Evolutionary conservation across 768 basidiomycete species (phyloP), one percentile per base, ranked within the genome.

Genomic region (Termitomyces sp.): DNA sequence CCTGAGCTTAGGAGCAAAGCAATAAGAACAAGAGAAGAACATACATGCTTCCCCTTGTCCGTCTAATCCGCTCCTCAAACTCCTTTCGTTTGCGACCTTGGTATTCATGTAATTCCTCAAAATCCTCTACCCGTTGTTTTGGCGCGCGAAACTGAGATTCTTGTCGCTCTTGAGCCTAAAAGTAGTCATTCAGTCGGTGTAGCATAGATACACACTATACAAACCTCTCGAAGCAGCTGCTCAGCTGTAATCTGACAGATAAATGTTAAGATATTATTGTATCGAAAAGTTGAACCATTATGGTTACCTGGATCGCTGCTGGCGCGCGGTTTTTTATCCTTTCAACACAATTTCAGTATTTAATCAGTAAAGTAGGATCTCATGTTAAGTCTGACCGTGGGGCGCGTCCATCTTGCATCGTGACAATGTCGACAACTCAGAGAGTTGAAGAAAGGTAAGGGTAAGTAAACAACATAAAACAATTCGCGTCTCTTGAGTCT

Each of bases 271-370:
- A 36, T 4, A 42, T 36, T 18, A 34, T 9, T 44, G 39, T 26
- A 24, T 22, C 51, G 10, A 32, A 18, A 16, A 26, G 14, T 34
- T 43, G 36, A 52, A 48, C 63, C 42, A 42, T 32, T 54, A 56
- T 53, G 71, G 83, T 61, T 52, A 91, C 93, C 74, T 96, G 94
- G 60, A 98, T 81, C 59, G 93, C 90, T 49, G 96, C 96, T 40
- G 96, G 89, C 18, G 96, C 96, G 52, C 96, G 83, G 74, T 98
- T 98, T 82, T 96, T 95, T 63, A 98, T 94, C 57, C 91, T 92
- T 56, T 16, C 12, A 18, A 48, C 13, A 20, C 10, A 10, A 1
- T 6, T 5, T 56, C 2, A 55, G 45, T 43, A 30, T 32, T 14
- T 13, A 4, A 20, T 16, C 12, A 20, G 5, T 39, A 6, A 34